Evolutionary conservation across 805 yeast species (phyloP), one percentile per base, ranked within the genome.

Genomic region (Clavispora carvajalis): DNA sequence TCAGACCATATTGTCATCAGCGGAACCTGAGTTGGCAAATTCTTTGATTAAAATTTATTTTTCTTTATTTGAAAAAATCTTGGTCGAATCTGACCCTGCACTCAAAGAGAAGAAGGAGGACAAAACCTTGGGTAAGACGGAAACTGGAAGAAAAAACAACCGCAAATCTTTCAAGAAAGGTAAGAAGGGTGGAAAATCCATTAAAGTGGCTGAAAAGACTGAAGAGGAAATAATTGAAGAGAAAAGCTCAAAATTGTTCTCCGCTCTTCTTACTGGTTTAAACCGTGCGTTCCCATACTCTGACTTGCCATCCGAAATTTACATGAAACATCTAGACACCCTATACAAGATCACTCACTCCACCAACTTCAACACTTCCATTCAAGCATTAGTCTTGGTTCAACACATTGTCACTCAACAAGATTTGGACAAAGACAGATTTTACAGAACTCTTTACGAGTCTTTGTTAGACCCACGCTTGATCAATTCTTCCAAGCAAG

Each of bases 281-380:
- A 93, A 93, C 60, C 85, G 99, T 65, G 90, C 98, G 0, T 91
- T 87, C 73, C 98, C 98, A 40, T 93, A 86, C 59, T 80, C 95
- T 2, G 74, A 79, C 47, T 69, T 93, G 40, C 81, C 88, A 13
- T 74, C 79, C 28, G 80, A 82, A 22, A 76, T 77, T 6, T 87
- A 82, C 56, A 77, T 79, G 48, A 70, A 76, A 45, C 97, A 93
- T 64, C 69, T 91, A 56, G 83, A 87, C 56, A 82, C 95, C 0
- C 67, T 93, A 41, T 93, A 84, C 73, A 79, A 79, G 55, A 91
- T 91, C 59, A 90, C 97, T 5, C 97, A 91, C 61, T 83, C 96
- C 13, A 80, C 95, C 19, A 93, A 93, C 60, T 90, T 91, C 71
- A 87, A 87, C 60, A 91, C 99, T 2, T 82, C 95, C 11, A 81